Base-by-base conservation (phyloP, 345 rosid species). In the Melaleuca alternifolia region DNA sequence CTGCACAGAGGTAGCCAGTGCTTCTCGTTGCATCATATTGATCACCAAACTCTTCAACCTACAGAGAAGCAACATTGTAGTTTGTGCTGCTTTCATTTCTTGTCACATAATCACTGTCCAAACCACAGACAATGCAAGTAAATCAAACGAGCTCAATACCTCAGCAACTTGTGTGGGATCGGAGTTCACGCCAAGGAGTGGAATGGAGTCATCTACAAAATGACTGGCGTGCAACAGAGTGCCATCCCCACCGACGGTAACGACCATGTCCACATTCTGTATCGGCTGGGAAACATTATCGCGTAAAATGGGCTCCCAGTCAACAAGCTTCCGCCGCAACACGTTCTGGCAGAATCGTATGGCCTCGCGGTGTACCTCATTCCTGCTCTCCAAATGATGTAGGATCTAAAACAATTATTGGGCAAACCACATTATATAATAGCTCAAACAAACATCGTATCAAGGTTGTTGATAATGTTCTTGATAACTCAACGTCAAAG, bases 141-240 rank as follows among this genome's bases (percentile, higher is more conserved):
- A 20, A 48, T 30, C 10, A 10, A 48, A 83, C 82, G 51, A 23
- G 28, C n/a, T 0, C 11, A 41, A 26, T 37, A 95, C 98, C 98
- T 96, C 99, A 52, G 93, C 93, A 86, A 89, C 87, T 88, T 89
- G 88, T 20, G 98, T 96, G 82, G 99, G 99, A 65, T 97, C 99
- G 85, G 99, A 97, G 89, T 96, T 97, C 82, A 96, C 96, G 20
- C 98, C 99, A 2, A 95, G 87, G 89, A 96, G 93, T 30, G 96
- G 98, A 87, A 92, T 89, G 50, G 98, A 93, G 82, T 95, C 96
- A 90, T 95, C 96, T 76, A 97, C 86, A 57, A 93, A 95, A 92
- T 97, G 99, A 85, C 99, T 93, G 83, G 99, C 98, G 85, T 94
- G 98, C 93, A 97, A 90, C 87, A 97, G 95, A 11, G 99, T 96